Percentiles rank a stretch among this genome's conserved stretches.
phyloP scores from a whole-genome alignment of 139 green algal genomes.

The Chlorella sp. region DNA sequence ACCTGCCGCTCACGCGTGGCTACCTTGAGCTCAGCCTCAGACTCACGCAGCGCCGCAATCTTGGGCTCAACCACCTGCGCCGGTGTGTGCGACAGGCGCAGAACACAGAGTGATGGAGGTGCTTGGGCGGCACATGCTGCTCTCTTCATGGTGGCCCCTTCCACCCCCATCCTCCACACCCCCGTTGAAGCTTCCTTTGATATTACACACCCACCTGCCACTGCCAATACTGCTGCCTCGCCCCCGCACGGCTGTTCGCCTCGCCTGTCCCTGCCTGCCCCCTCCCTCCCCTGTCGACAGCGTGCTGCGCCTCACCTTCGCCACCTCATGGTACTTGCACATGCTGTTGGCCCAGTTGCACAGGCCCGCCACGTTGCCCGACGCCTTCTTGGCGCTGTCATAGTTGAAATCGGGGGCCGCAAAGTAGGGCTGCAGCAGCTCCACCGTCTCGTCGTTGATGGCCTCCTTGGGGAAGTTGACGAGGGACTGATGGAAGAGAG shows the following conservation, averaged over 20 bases:
- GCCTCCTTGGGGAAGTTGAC: slow-evolving; percentile 95
- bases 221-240: no score
- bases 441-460: slow-evolving; percentile 93
- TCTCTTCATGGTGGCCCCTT: no score
- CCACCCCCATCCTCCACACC: no score
- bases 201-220: no score
- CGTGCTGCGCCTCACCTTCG: slow-evolving; percentile 48
- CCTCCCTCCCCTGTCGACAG: no score
- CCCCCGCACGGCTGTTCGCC: no score
- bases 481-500: slow-evolving; percentile 49
- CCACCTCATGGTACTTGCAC: slow-evolving; percentile 94
- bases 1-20: slow-evolving; percentile 72
- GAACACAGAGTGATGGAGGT: no score
- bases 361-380: slow-evolving; percentile 87
- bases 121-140: no score
- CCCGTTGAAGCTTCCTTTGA: no score
- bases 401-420: slow-evolving; percentile 91
- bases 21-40: slow-evolving; percentile 89
- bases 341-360: slow-evolving; percentile 95
- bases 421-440: slow-evolving; percentile 95
- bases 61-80: slow-evolving; percentile 95
- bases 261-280: background rate
- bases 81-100: no score
- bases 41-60: slow-evolving; percentile 83
- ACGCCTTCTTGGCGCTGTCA: slow-evolving; percentile 87